phyloP scores from a whole-genome alignment of 1,139 yeast genomes.

The Pichia sp. region DNA sequence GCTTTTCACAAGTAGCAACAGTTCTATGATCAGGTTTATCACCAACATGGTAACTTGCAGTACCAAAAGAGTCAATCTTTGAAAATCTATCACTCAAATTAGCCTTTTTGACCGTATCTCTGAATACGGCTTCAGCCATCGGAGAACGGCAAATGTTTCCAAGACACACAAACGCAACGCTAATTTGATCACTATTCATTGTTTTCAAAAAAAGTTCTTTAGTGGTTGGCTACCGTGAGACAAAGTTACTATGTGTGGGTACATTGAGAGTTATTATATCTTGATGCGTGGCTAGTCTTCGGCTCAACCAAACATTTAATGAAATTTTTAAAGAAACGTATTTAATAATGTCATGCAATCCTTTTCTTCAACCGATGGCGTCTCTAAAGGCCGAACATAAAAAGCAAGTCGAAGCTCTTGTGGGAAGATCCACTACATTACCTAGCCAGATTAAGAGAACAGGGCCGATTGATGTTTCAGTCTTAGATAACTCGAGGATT shows the following conservation, averaged over 20 bases:
- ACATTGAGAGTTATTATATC: too few relatives aligned
- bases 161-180: constrained; percentile 80
- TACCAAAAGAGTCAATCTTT: constrained; percentile 79
- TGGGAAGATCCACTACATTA: constrained; percentile 58
- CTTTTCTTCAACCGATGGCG: too few relatives aligned
- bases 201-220: too few relatives aligned
- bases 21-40: constrained; percentile 76
- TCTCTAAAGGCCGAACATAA: constrained; percentile 66
- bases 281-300: too few relatives aligned
- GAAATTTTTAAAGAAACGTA: background rate
- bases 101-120: constrained; percentile 48
- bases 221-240: too few relatives aligned
- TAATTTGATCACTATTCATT: constrained; percentile 7
- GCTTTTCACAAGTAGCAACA: constrained; percentile 54
- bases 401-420: constrained; percentile 67
- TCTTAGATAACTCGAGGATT: constrained; percentile 58
- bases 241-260: too few relatives aligned
- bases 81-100: constrained; percentile 37
- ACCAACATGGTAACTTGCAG: constrained; percentile 79
- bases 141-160: constrained; percentile 97
- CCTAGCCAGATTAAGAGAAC: constrained; percentile 20
- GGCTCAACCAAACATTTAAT: background rate
- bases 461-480: constrained; percentile 3
- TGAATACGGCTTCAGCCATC: constrained; percentile 94
- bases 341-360: too few relatives aligned